A percentile compares a stretch with the other conserved stretches of the same genome.
phyloP scores from a whole-genome alignment of 331 rosid species.

The Malus hybrid region DNA sequence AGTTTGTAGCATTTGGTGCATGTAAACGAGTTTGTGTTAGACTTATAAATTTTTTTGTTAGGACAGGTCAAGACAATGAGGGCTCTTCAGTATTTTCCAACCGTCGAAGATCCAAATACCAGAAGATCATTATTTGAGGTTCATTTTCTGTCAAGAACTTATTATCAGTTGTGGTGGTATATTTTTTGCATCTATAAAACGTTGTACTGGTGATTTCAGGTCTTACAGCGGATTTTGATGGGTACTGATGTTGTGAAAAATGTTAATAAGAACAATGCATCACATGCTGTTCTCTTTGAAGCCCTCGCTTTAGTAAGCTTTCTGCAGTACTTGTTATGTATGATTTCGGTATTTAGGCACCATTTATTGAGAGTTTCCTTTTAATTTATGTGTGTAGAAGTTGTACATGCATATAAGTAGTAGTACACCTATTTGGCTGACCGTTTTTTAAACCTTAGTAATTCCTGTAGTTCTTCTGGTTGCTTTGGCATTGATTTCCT shows the following conservation, averaged over 20 bases:
- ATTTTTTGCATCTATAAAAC: conserved; percentile 12
- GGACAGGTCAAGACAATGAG: conserved; percentile 96
- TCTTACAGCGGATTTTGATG: conserved; percentile 94
- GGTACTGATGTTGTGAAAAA: conserved; percentile 99
- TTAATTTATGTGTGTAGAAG: background rate
- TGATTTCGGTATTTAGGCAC: background rate
- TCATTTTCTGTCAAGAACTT: conserved; percentile 14
- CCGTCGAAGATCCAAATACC: conserved; percentile 95
- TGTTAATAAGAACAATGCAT: conserved; percentile 97
- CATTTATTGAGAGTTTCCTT: background rate
- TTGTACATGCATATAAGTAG: background rate
- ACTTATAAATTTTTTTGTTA: conserved; percentile 18
- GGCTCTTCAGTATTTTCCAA: conserved; percentile 95
- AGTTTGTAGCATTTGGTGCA: background rate
- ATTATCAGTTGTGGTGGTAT: background rate
- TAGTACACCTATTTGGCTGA: background rate
- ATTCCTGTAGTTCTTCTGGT: background rate
- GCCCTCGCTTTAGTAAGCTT: conserved; percentile 94
- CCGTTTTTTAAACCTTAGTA: background rate
- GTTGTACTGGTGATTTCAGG: conserved; percentile 55
- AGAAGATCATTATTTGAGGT: conserved; percentile 98
- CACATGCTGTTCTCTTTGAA: conserved; percentile 99
- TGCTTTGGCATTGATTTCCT: background rate
- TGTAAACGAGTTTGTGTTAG: conserved; percentile 7
- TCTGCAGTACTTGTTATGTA: background rate